Percentiles rank a stretch among this genome's conserved stretches.
phyloP scores from a whole-genome alignment of 768 basidiomycete species.

The Amanita exitialis region DNA sequence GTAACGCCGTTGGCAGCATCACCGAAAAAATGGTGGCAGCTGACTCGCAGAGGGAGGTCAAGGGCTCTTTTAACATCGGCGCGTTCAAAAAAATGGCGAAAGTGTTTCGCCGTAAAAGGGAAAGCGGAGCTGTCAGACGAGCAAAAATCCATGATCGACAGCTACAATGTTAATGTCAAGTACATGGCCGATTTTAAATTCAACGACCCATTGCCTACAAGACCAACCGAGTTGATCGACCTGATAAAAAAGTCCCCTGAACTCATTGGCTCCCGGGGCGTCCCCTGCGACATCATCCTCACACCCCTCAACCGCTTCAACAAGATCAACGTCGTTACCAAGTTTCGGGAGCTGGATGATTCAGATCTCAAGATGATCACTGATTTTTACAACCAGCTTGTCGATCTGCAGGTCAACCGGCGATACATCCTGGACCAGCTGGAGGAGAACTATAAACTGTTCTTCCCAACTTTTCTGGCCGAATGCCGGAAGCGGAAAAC shows the following conservation, averaged over 20 bases:
- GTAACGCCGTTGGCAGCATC: not conserved
- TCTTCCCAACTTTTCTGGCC: not conserved
- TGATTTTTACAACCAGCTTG: not conserved
- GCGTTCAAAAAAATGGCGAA: not conserved
- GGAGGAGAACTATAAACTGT: not conserved
- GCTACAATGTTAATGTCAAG: not conserved
- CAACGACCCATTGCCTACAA: not conserved
- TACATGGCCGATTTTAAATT: not conserved
- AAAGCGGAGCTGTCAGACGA: not conserved
- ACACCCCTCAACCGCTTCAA: slow-evolving; percentile 1
- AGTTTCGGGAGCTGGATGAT: not conserved
- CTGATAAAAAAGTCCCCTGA: not conserved
- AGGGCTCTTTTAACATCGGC: not conserved
- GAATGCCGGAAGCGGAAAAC: not conserved
- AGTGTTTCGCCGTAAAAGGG: not conserved
- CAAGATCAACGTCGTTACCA: not conserved
- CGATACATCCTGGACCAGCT: not conserved
- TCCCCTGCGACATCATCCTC: slow-evolving; percentile 2
- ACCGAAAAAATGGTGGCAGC: not conserved
- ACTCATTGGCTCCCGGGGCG: not conserved
- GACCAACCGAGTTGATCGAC: not conserved
- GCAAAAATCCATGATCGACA: not conserved
- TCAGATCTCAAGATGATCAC: not conserved
- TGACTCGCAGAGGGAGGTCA: not conserved
- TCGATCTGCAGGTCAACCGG: not conserved